Percentiles rank a stretch among this genome's conserved stretches.
Conservation (phyloP, 495 filamentous ascomycete genomes). For the Talaromyces adpressus region DNA sequence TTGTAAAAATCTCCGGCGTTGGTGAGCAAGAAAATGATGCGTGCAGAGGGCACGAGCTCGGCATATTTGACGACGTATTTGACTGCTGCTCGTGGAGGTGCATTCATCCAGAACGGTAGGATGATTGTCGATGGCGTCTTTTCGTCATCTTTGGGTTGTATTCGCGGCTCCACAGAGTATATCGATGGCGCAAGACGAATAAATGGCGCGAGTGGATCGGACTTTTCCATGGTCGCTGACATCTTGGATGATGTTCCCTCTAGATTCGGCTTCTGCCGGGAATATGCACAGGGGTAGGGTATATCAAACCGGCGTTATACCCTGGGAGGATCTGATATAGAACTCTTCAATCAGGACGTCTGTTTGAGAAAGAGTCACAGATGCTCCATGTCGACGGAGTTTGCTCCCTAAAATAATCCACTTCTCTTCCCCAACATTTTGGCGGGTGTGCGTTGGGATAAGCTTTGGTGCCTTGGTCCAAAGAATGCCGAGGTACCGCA, state of each 20-base stretch:
- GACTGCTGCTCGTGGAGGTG: constrained; percentile 26
- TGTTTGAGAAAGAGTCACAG: not conserved
- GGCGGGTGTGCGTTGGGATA: not conserved
- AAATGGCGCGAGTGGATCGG: constrained; percentile 15
- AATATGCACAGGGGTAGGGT: not conserved
- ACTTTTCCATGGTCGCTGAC: constrained; percentile 5
- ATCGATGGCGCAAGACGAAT: constrained; percentile 26
- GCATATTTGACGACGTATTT: constrained; percentile 34
- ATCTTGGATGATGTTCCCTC: constrained; percentile 4
- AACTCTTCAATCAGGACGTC: not conserved
- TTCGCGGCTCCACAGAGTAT: constrained; percentile 24
- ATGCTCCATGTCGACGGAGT: not conserved
- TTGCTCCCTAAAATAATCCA: not conserved
- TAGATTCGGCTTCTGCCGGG: not conserved
- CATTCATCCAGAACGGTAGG: constrained; percentile 41
- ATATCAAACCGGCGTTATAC: too few relatives aligned
- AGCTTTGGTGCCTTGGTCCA: not conserved
- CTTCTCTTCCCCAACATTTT: not conserved
- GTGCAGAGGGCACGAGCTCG: constrained; percentile 26
- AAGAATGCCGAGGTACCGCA: not conserved
- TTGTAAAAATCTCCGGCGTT: constrained; percentile 31
- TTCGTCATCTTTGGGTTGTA: not conserved
- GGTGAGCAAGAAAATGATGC: constrained; percentile 34
- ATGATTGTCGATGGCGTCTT: constrained; percentile 20
- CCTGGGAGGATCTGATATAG: not conserved